A percentile compares a stretch with the other conserved stretches of the same genome.
phyloP scores from a whole-genome alignment of 768 basidiomycete genomes.

The Pleurotus giganteus region DNA sequence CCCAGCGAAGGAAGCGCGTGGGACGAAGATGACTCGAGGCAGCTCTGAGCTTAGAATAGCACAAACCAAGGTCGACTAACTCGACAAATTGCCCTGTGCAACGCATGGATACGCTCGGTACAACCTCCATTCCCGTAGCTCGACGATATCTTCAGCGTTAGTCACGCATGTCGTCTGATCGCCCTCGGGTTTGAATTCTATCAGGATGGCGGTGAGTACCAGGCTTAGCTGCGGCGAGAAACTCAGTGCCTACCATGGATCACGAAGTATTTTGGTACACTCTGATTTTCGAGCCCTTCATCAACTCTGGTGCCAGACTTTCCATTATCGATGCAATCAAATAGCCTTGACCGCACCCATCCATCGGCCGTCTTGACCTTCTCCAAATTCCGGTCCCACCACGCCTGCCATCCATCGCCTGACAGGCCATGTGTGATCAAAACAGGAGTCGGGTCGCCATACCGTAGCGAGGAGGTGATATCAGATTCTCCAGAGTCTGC shows the following conservation, averaged over 20 bases:
- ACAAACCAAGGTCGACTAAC: no score
- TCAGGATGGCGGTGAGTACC: constrained; percentile 17
- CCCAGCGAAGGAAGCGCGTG: background rate
- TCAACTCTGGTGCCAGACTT: constrained; percentile 29
- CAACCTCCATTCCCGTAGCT: constrained; percentile 38
- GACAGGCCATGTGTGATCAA: constrained; percentile 31
- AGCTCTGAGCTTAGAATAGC: no score
- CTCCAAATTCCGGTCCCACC: constrained; percentile 20
- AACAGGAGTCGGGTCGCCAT: constrained; percentile 25
- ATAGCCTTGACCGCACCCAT: constrained; percentile 38
- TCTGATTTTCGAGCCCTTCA: constrained; percentile 27
- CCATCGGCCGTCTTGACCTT: constrained; percentile 23
- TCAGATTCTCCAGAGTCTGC: constrained; percentile 30
- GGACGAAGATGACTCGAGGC: background rate
- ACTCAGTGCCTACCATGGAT: constrained; percentile 35
- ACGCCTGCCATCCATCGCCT: constrained; percentile 17
- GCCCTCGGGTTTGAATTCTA: constrained; percentile 14
- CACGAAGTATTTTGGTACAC: constrained; percentile 32
- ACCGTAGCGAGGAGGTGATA: constrained; percentile 29
- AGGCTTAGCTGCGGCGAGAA: constrained; percentile 1
- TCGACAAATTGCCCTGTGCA: constrained; percentile 34
- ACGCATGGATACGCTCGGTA: constrained; percentile 48
- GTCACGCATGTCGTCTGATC: background rate
- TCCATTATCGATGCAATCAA: constrained; percentile 39
- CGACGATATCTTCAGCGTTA: constrained; percentile 14